phyloP scores from a whole-genome alignment of 2,329 filamentous ascomycete genomes.

The Epichloe brachyelytri region DNA sequence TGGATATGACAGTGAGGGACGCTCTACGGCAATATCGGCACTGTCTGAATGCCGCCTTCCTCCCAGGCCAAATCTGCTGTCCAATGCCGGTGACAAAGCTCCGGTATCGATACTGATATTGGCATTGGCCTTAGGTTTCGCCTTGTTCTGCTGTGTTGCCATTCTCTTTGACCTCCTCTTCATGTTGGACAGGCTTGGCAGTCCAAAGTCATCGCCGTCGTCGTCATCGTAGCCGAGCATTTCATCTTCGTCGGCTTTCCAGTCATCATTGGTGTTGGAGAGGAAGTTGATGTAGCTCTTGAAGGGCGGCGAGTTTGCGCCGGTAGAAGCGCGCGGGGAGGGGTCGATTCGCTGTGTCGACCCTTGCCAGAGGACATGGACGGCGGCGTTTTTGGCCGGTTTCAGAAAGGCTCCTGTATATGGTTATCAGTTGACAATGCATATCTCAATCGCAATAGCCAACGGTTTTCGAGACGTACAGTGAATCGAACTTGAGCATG shows the following conservation, averaged over 20 bases:
- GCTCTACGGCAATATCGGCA: slow-evolving; percentile 86
- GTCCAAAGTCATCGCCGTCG: slow-evolving; percentile 87
- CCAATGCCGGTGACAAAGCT: slow-evolving; percentile 22
- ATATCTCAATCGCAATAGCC: not conserved
- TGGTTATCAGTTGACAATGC: not conserved
- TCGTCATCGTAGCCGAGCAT: slow-evolving; percentile 72
- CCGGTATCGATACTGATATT: slow-evolving; percentile 11
- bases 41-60: slow-evolving; percentile 65
- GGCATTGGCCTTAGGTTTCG: not conserved
- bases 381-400: slow-evolving; percentile 64
- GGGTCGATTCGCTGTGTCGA: slow-evolving; percentile 37
- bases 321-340: slow-evolving; percentile 41
- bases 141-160: slow-evolving; percentile 27
- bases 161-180: slow-evolving; percentile 53
- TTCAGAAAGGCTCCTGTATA: slow-evolving; percentile 43
- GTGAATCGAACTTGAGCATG: slow-evolving; percentile 72
- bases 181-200: slow-evolving; percentile 87
- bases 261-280: slow-evolving; percentile 70
- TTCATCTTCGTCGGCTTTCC: slow-evolving; percentile 65
- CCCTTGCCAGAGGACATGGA: slow-evolving; percentile 42
- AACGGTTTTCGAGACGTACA: slow-evolving; percentile 39
- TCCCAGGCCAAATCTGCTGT: slow-evolving; percentile 24
- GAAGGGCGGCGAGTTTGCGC: slow-evolving; percentile 48
- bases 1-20: slow-evolving; percentile 71
- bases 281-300: slow-evolving; percentile 72